phyloP scores from a whole-genome alignment of 305 asterid species.

The Fraxinus paxiana region DNA sequence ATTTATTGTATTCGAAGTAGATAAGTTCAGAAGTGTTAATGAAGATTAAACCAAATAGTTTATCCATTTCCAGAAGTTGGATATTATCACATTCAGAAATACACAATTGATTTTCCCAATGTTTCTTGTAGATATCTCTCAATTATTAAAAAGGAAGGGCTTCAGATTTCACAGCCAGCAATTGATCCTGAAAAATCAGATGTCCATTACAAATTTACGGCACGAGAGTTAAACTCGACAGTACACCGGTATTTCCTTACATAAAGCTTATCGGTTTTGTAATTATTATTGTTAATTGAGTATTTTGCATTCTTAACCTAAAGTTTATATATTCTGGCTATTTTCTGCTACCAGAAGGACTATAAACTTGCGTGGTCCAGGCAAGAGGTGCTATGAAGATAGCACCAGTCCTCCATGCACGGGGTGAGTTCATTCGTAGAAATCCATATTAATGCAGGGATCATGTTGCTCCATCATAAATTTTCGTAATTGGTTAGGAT shows the following conservation, averaged over 20 bases:
- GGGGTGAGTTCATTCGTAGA: constrained; percentile 38
- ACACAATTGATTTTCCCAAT: not conserved
- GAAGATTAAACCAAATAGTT: not conserved
- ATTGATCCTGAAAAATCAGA: constrained; percentile 53
- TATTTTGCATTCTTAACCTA: constrained; percentile 1
- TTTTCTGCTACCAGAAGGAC: constrained; percentile 42
- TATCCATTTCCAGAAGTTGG: not conserved
- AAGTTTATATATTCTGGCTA: not conserved
- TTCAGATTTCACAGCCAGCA: constrained; percentile 81
- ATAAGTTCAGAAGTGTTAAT: not conserved
- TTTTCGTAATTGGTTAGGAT: not conserved
- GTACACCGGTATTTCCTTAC: constrained; percentile 50
- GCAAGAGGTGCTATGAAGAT: constrained; percentile 44
- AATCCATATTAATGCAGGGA: not conserved
- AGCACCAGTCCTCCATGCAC: constrained; percentile 70
- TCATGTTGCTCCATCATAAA: not conserved
- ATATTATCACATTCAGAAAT: not conserved
- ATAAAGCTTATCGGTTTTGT: not conserved
- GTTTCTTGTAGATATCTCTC: constrained; percentile 51
- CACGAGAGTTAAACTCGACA: constrained; percentile 40
- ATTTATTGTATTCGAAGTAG: not conserved
- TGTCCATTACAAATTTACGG: constrained; percentile 62
- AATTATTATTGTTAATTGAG: not conserved
- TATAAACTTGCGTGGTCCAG: constrained; percentile 39
- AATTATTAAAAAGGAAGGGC: constrained; percentile 53